Evolutionary conservation across 805 yeast species (phyloP), one percentile per base, ranked within the genome.

Genomic region (Martiniozyma abietophila): DNA sequence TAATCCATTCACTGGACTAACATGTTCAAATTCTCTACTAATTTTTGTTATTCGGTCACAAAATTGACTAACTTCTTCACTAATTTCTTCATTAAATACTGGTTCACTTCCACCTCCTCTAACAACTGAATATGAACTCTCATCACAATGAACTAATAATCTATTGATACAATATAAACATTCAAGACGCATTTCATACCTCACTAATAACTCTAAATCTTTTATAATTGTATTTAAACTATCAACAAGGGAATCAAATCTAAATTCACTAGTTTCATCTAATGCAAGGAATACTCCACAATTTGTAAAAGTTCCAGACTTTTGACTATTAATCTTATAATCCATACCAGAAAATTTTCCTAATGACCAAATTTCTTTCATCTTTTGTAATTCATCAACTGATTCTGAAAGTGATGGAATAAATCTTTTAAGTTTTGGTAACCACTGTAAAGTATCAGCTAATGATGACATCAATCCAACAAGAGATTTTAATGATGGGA

Each of bases 391-490:
- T 7, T 45, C 36, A 28, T 37, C 46, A 6, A 46, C 35, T 6
- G 38, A 25, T 10, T 26, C 29, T 28, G 35, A 32, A 5, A 38
- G 28, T 25, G 37, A 33, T 4, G 46, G 43, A 12, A 58, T 51
- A 7, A 61, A 63, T 34, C 70, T 68, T 35, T 70, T 62, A 48
- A 76, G 54, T 5, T 49, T 49, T 1, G 82, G 79, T 28, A 82
- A 61, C 81, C 86, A 77, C 12, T 60, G 46, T 26, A 72, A 52
- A 3, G 76, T 58, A 76, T 85, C 73, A 12, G 64, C 57, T 1
- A 78, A 43, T 4, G 80, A 69, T 10, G 70, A 61, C 14, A 75
- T 58, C 28, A 82, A 58, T 34, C 73, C 58, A 9, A 77, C 61
- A 4, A 76, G 60, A 15, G 68, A 64, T 31, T 65, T 65, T 42